These are phyloP conservation scores for Alternaria atra DNA, from an alignment of 2,329 filamentous ascomycete genomes.

Conservation along the genomic window DNA sequence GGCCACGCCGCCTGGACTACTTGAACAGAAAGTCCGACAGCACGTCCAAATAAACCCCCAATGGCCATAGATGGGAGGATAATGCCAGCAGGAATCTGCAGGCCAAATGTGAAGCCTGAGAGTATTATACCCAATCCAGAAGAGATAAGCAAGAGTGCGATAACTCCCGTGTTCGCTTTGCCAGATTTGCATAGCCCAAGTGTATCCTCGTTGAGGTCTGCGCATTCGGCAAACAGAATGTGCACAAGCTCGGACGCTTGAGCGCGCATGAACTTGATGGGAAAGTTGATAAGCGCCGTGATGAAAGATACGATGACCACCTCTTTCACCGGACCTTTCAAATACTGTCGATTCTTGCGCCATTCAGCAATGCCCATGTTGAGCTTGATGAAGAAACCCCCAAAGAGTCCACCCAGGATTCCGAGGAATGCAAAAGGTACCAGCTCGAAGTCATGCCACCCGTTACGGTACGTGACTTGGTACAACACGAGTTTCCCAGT, in stretches of 20 bases:
- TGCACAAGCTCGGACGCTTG: slow-evolving; percentile 92
- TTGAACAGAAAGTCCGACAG: slow-evolving; percentile 87
- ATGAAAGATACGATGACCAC: slow-evolving; percentile 81
- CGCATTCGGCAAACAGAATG: slow-evolving; percentile 90
- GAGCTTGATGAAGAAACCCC: slow-evolving; percentile 90
- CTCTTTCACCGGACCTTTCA: slow-evolving; percentile 76
- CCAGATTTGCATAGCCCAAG: slow-evolving; percentile 91
- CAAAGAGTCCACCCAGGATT: slow-evolving; percentile 90
- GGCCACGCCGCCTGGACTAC: slow-evolving; percentile 85
- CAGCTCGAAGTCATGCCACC: slow-evolving; percentile 95
- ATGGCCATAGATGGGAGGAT: slow-evolving; percentile 97
- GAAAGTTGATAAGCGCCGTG: slow-evolving; percentile 91
- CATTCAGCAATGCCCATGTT: slow-evolving; percentile 88
- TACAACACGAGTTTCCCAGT: slow-evolving; percentile 96
- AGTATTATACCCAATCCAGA: slow-evolving; percentile 85
- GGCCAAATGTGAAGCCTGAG: slow-evolving; percentile 86
- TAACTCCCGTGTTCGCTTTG: slow-evolving; percentile 80
- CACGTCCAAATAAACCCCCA: slow-evolving; percentile 87
- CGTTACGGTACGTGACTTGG: slow-evolving; percentile 89
- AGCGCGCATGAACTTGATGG: slow-evolving; percentile 94
- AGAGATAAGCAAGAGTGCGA: slow-evolving; percentile 83
- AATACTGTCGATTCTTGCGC: slow-evolving; percentile 75
- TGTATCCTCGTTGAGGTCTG: slow-evolving; percentile 80
- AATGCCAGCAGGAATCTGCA: slow-evolving; percentile 94
- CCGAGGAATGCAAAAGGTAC: slow-evolving; percentile 87